Base-by-base conservation (phyloP, 352 stramenopile species). In the Globisporangium barbulae region DNA sequence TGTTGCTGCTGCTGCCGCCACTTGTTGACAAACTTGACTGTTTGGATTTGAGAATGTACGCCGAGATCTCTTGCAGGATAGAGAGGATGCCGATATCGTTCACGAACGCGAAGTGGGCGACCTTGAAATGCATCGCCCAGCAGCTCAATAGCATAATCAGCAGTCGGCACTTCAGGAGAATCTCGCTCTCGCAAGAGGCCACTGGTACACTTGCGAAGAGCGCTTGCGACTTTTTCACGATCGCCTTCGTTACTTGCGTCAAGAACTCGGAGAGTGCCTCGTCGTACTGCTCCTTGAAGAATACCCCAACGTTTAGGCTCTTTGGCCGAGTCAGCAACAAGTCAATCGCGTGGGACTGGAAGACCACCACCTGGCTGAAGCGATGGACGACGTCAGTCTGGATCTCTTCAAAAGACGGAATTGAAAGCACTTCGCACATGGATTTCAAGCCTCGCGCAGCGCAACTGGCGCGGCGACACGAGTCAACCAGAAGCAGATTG, bases 351-450 rank as follows among this genome's bases (percentile, higher is more conserved):
- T 62, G 35, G 0, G 62, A 30, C 15, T 71, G 58, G n/a, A 83
- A 83, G 3, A 76, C 71, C 42, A 93, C 73, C 3, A 81, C 72
- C 47, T 83, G 74, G n/a, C 75, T 72, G 2, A 91, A 39, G 52
- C 82, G 72, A 8, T 85, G 59, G 19, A 88, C 63, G 15, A 93
- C 56, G 37, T 92, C 78, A 0, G 72, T 68, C 61, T 78, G 69
- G 3, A 85, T 81, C 0, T 78, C 77, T 30, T 81, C 78, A 44
- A 81, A 78, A 1, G 76, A 73, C 5, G 77, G 59, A 1, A 83
- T 55, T 5, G 61, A 65, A 0, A 90, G 58, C 1, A 91, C 53
- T 45, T 88, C 72, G 41, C 58, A 70, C 19, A 93, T 65, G 0
- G 56, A 58, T 55, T 89, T 71, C 1, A 91, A 52, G 3, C 83